These are phyloP conservation scores for Gymnopilus dilepis DNA, from an alignment of 768 basidiomycete genomes.

Conservation along the genomic window DNA sequence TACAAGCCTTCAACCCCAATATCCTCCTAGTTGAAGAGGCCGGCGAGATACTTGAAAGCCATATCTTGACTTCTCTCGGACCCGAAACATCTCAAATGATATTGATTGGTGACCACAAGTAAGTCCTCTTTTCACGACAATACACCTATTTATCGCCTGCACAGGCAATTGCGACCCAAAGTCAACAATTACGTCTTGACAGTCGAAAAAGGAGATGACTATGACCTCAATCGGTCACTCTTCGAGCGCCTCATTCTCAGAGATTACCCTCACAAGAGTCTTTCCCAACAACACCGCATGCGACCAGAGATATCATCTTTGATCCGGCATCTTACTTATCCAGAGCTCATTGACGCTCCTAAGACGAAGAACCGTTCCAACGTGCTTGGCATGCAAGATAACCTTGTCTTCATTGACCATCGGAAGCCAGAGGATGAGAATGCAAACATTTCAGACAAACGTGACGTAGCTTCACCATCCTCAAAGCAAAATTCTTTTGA, in stretches of 20 bases:
- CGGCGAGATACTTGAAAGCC: conserved; percentile 74
- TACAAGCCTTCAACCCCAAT: conserved; percentile 51
- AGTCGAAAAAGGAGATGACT: conserved; percentile 71
- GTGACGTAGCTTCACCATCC: conserved; percentile 50
- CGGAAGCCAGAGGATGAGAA: conserved; percentile 56
- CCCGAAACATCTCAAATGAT: conserved; percentile 54
- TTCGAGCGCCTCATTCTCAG: conserved; percentile 71
- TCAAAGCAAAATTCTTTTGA: conserved; percentile 70
- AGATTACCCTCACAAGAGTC: conserved; percentile 64
- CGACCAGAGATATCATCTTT: conserved; percentile 72
- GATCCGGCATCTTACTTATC: conserved; percentile 67
- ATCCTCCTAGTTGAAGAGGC: conserved; percentile 75
- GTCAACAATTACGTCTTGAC: conserved; percentile 69
- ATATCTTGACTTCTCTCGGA: conserved; percentile 63
- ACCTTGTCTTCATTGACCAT: conserved; percentile 70
- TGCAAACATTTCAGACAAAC: conserved; percentile 43
- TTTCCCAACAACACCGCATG: conserved; percentile 72
- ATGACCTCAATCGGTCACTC: conserved; percentile 67
- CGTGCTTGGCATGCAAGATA: conserved; percentile 60
- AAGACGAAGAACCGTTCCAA: conserved; percentile 53
- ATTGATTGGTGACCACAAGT: conserved; percentile 79
- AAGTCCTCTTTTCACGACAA: conserved; percentile 24
- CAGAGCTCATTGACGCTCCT: conserved; percentile 61
- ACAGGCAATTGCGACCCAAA: conserved; percentile 74
- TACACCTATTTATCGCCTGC: neutral